phyloP scores from a whole-genome alignment of 2,329 filamentous ascomycete species.

The Colletotrichum sp. region DNA sequence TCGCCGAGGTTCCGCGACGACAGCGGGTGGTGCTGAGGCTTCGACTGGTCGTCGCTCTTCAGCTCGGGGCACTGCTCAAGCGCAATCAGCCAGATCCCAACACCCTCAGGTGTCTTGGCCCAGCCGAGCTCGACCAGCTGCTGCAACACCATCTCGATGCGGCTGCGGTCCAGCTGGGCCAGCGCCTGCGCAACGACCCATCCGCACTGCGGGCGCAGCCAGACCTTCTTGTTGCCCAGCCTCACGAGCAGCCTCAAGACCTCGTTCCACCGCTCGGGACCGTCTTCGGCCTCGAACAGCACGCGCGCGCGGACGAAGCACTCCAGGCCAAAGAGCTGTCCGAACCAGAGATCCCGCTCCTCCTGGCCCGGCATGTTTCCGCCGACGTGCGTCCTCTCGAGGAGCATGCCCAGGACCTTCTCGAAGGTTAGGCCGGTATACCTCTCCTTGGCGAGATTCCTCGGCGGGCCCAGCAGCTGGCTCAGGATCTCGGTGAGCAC shows the following conservation, averaged over 20 bases:
- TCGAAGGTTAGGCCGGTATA: conserved; percentile 63
- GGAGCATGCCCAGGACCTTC: conserved; percentile 55
- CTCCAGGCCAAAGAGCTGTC: conserved; percentile 85
- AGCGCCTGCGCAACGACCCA: conserved; percentile 80
- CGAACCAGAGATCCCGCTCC: conserved; percentile 84
- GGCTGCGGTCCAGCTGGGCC: conserved; percentile 56
- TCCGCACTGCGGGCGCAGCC: conserved; percentile 88
- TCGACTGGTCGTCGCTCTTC: conserved; percentile 53
- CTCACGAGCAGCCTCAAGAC: conserved; percentile 77
- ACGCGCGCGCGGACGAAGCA: conserved; percentile 82
- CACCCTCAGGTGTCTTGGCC: conserved; percentile 83
- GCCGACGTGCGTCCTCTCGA: conserved; percentile 59
- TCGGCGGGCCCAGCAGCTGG: conserved; percentile 66
- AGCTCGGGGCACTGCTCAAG: conserved; percentile 68
- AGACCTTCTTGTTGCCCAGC: conserved; percentile 81
- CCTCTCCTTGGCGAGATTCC: conserved; percentile 45
- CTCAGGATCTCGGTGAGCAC: conserved; percentile 83
- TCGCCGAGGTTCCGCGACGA: conserved; percentile 69
- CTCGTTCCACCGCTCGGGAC: conserved; percentile 64
- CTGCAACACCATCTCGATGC: conserved; percentile 59
- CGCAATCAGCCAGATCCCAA: conserved; percentile 84
- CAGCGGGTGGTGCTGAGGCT: conserved; percentile 83
- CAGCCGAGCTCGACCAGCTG: conserved; percentile 72
- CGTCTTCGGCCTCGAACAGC: conserved; percentile 56
- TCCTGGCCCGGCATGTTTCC: conserved; percentile 71